These are phyloP conservation scores for Paxillus involutus DNA, from an alignment of 768 basidiomycete genomes.

Conservation along the genomic window DNA sequence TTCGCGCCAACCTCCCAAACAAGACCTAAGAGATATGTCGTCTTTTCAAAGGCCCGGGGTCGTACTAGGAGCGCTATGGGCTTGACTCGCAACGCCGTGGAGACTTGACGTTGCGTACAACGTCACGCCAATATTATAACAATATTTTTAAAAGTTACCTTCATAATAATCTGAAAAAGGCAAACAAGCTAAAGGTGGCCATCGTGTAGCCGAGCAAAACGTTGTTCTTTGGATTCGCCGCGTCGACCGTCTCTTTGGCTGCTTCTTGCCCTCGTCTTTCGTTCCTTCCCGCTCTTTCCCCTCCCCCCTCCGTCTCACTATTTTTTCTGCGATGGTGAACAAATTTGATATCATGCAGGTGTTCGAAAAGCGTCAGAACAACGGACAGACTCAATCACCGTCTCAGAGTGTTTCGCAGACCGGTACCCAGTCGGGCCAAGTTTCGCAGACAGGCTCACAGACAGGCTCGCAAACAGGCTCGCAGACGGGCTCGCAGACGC, in stretches of 20 bases:
- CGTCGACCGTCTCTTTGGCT: not conserved
- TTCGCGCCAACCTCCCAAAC: not conserved
- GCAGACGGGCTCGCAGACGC: slow-evolving; percentile 5
- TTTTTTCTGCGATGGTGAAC: not conserved
- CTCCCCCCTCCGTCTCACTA: not conserved
- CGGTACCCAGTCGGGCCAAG: not conserved
- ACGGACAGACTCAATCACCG: slow-evolving; percentile 2
- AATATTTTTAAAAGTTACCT: not conserved
- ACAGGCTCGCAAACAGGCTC: slow-evolving; percentile 9
- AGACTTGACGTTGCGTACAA: not conserved
- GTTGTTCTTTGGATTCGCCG: slow-evolving; percentile 1
- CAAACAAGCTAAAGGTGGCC: not conserved
- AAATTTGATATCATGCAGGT: not conserved
- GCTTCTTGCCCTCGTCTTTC: not conserved
- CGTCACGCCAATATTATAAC: too few species aligned
- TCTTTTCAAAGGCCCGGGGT: not conserved
- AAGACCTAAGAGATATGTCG: not conserved
- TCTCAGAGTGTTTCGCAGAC: slow-evolving; percentile 5
- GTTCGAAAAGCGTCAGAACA: slow-evolving; percentile 9
- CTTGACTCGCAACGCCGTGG: not conserved
- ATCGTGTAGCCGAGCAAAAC: not conserved
- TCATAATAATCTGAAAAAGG: not conserved
- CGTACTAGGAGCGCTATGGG: not conserved
- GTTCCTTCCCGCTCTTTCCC: not conserved
- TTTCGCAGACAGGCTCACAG: slow-evolving; percentile 10